Base-by-base conservation (phyloP, 306 rosid species). In the Glycyrrhiza uralensis region DNA sequence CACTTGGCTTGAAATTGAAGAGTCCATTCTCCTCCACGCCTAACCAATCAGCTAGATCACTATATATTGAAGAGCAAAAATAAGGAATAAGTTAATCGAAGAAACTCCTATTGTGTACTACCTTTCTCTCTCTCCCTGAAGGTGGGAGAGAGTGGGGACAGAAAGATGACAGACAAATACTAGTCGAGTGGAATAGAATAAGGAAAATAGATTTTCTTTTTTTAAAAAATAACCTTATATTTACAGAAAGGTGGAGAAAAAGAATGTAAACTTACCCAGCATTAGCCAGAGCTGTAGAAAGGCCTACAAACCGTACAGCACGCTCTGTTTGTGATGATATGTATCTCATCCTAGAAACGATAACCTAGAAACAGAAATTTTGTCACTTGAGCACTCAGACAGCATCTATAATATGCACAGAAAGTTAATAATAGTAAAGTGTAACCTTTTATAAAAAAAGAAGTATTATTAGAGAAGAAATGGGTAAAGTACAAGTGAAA, bases 1-100 rank as follows among this genome's bases (percentile, higher is more conserved):
- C 98, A 49, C 98, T 94, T 69, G 98, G 98, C 88, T 94, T 94
- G 86, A 94, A 94, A 81, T 94, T 94, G 87, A 91, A 94, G 65
- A 94, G 94, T 33, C 98, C 97, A n/a, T 80, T 77, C 68, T 94
- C 98, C 72, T 81, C 96, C 63, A 94, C 96, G 58, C 98, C 98
- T 87, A 94, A 81, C 98, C 98, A 94, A 77, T 94, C 98, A 77
- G 88, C 97, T 81, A 94, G 85, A 83, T 94, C 92, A 61, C 98
- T 93, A 49, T 46, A 81, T 49, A 77, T 59, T 79, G 68, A 50
- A 47, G 62, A 70, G 10, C 0, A 13, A n/a, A 28, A 76, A 52
- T 19, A 26, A 69, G 23, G 78, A 51, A 63, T 20, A 39, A 63
- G 45, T 68, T 38, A 35, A 52, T 72, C 14, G 7, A 66, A 60